phyloP scores from a whole-genome alignment of 306 rosid species.

The Cicer judaicum region DNA sequence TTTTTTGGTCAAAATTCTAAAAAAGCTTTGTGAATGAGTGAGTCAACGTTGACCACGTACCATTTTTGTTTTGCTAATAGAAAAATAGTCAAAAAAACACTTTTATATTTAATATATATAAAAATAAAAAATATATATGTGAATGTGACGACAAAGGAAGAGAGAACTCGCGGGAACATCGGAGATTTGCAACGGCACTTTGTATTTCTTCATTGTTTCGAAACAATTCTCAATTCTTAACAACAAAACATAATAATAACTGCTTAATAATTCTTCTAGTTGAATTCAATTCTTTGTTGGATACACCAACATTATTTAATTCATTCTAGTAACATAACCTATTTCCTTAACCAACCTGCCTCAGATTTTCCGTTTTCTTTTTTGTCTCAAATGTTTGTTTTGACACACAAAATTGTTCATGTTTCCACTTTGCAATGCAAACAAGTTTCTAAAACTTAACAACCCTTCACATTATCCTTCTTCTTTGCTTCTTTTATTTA shows the following conservation, averaged over 20 bases:
- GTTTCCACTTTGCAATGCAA: constrained; percentile 32
- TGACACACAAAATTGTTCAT: constrained; percentile 14
- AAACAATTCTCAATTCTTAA: too few species aligned
- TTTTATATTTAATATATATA: too few species aligned
- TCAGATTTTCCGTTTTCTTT: constrained; percentile 41
- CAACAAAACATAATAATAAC: not conserved
- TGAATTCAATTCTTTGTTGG: not conserved
- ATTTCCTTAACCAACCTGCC: constrained; percentile 30
- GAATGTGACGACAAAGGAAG: not conserved
- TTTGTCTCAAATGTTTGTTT: not conserved
- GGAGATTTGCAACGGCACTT: constrained; percentile 47
- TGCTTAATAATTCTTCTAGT: constrained; percentile 12
- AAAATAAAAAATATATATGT: too few species aligned
- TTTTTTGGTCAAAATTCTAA: not conserved
- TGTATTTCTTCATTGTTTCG: constrained; percentile 26
- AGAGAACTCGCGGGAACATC: constrained; percentile 47
- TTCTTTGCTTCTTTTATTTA: not conserved
- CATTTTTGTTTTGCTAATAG: not conserved
- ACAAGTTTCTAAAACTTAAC: constrained; percentile 2
- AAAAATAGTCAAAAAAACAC: too few species aligned
- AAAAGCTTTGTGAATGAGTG: not conserved
- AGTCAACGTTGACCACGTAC: not conserved
- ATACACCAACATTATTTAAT: not conserved
- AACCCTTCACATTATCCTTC: not conserved
- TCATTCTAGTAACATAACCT: not conserved